These are phyloP conservation scores for Cinchona pubescens DNA, from an alignment of 257 asterid species.

Conservation along the genomic window DNA sequence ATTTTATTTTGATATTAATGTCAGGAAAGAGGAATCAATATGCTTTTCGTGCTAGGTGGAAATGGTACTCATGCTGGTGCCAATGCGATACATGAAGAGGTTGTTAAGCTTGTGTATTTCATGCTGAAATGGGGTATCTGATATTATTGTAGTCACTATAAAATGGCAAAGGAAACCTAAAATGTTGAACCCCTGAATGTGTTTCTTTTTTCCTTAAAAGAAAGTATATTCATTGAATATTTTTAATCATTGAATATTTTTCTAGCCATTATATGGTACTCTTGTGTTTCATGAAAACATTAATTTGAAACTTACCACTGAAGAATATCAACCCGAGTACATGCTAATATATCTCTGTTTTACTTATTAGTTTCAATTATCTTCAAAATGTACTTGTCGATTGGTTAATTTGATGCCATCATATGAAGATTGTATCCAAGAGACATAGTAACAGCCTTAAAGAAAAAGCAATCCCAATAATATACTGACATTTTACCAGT, in stretches of 20 bases:
- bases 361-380: background rate
- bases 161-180: background rate
- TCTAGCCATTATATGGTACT: background rate
- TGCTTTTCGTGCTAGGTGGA: slow-evolving; percentile 97
- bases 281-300: background rate
- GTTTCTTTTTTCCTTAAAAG: background rate
- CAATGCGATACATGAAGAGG: slow-evolving; percentile 94
- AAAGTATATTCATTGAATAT: too few relatives aligned
- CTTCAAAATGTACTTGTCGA: background rate
- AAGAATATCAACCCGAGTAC: background rate
- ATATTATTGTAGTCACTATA: background rate
- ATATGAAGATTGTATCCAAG: too few relatives aligned
- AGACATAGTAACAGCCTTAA: too few relatives aligned
- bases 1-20: slow-evolving; percentile 24
- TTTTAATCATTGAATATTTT: too few relatives aligned
- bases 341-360: background rate
- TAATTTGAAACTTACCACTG: background rate
- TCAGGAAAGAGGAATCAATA: slow-evolving; percentile 89
- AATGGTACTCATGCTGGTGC: slow-evolving; percentile 99
- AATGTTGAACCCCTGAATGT: background rate
- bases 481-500: too few relatives aligned
- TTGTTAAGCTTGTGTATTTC: slow-evolving; percentile 25
- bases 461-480: too few relatives aligned
- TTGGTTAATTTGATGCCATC: too few relatives aligned
- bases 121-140: slow-evolving; percentile 10